Percentiles rank a stretch among this genome's conserved stretches.
Conservation (phyloP, 371 early-diverging fungal genomes). For the Rhizopus arrhizus region DNA sequence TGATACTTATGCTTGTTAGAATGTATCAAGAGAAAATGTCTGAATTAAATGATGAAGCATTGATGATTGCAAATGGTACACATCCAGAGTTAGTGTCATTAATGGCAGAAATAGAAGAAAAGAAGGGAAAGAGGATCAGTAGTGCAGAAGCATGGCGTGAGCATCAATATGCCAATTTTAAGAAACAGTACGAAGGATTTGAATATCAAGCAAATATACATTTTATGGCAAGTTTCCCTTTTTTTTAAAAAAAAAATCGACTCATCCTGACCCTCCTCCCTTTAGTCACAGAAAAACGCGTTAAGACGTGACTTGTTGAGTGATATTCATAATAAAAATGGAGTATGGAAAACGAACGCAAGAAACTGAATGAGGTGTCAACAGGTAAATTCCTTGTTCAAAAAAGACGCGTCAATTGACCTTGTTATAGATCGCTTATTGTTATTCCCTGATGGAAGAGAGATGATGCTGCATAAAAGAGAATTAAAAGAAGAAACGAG, state of each 20-base stretch:
- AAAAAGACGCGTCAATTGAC: not conserved
- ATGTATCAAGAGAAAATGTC: conserved; percentile 65
- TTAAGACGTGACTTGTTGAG: conserved; percentile 21
- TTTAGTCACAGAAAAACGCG: conserved; percentile 45
- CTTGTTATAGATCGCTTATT: too few species aligned
- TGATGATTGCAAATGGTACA: conserved; percentile 61
- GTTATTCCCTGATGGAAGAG: conserved; percentile 32
- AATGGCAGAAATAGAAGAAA: conserved; percentile 63
- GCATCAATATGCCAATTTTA: conserved; percentile 53
- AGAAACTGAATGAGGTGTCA: conserved; percentile 24
- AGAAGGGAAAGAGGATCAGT: conserved; percentile 53
- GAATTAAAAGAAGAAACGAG: conserved; percentile 42
- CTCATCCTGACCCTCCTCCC: not conserved
- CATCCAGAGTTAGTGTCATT: conserved; percentile 60
- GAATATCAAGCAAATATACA: conserved; percentile 61
- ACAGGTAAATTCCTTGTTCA: conserved; percentile 12
- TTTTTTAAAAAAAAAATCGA: not conserved
- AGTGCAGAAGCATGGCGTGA: conserved; percentile 59
- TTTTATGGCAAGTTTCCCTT: conserved; percentile 40
- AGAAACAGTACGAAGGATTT: conserved; percentile 52
- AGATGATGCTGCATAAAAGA: conserved; percentile 41
- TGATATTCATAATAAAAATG: conserved; percentile 20
- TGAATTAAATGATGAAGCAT: conserved; percentile 60
- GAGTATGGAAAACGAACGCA: conserved; percentile 29
- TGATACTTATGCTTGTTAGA: conserved; percentile 24